These are phyloP conservation scores for Oxytropis ochrocephala DNA, from an alignment of 306 rosid genomes.

Conservation along the genomic window DNA sequence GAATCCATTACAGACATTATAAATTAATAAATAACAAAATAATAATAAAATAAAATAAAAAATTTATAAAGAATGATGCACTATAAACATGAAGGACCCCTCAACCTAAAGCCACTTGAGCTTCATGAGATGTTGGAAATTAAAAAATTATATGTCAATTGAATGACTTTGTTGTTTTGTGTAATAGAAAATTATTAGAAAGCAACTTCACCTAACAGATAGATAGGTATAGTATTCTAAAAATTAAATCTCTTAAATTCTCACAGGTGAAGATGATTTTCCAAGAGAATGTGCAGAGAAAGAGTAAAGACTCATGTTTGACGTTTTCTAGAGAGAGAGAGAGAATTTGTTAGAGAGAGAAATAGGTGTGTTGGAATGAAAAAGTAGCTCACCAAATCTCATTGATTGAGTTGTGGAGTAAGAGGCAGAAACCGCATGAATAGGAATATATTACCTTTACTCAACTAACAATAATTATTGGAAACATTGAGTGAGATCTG, in stretches of 20 bases:
- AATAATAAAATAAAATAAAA: neutral
- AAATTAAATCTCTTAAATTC: neutral
- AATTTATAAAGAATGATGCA: neutral
- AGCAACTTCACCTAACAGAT: constrained; percentile 8
- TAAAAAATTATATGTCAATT: constrained; percentile 18
- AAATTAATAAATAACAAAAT: neutral
- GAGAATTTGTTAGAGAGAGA: constrained; percentile 10
- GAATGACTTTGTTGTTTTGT: constrained; percentile 22
- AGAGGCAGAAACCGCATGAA: constrained; percentile 7
- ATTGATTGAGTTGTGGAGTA: neutral
- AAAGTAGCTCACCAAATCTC: constrained; percentile 24
- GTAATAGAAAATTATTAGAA: neutral
- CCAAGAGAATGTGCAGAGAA: constrained; percentile 35
- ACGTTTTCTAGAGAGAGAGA: neutral
- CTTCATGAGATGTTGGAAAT: constrained; percentile 1
- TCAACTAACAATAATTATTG: neutral
- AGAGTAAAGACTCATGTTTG: constrained; percentile 8
- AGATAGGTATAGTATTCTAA: neutral
- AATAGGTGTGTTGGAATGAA: constrained; percentile 16
- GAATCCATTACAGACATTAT: constrained; percentile 17
- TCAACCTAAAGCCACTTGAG: constrained; percentile 1
- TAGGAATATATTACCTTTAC: constrained; percentile 16
- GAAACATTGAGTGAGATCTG: constrained; percentile 23
- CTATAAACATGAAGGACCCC: constrained; percentile 30
- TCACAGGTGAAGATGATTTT: constrained; percentile 17